Conservation (phyloP, 1,284 basidiomycete genomes). For the Sphaerobolus stellatus region DNA sequence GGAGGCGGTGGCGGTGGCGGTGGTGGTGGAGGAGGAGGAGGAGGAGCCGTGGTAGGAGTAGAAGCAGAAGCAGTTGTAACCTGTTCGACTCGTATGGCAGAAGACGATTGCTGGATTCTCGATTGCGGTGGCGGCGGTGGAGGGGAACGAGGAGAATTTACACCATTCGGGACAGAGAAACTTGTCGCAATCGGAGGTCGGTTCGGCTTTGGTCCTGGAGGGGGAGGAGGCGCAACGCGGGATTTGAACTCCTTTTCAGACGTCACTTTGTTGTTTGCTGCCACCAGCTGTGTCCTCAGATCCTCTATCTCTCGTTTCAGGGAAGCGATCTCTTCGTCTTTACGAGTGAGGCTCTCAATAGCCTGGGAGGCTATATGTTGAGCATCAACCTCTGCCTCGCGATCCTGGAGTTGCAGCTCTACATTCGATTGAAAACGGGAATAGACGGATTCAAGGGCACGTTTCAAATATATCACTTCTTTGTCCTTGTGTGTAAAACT, state of each 20-base stretch:
- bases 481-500: conserved; percentile 60
- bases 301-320: conserved; percentile 54
- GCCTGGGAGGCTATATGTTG: conserved; percentile 68
- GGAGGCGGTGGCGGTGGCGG: conserved; percentile 19
- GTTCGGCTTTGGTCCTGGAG: conserved; percentile 44
- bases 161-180: neutral
- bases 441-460: conserved; percentile 82
- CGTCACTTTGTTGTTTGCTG: conserved; percentile 50
- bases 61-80: conserved; percentile 17
- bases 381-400: conserved; percentile 63
- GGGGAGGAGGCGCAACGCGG: conserved; percentile 62
- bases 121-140: conserved; percentile 15
- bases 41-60: conserved; percentile 19
- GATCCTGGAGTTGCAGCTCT: conserved; percentile 34
- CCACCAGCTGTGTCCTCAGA: conserved; percentile 48
- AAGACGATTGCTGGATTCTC: no score
- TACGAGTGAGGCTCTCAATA: conserved; percentile 69
- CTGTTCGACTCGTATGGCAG: conserved; percentile 12
- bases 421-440: conserved; percentile 60
- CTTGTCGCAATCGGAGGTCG: conserved; percentile 15
- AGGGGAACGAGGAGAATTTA: conserved; percentile 11
- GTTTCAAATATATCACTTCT: conserved; percentile 75
- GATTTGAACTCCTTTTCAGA: conserved; percentile 73
- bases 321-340: conserved; percentile 64
- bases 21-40: conserved; percentile 36